phyloP scores from a whole-genome alignment of 1,284 basidiomycete genomes.

The Moesziomyces antarcticus region DNA sequence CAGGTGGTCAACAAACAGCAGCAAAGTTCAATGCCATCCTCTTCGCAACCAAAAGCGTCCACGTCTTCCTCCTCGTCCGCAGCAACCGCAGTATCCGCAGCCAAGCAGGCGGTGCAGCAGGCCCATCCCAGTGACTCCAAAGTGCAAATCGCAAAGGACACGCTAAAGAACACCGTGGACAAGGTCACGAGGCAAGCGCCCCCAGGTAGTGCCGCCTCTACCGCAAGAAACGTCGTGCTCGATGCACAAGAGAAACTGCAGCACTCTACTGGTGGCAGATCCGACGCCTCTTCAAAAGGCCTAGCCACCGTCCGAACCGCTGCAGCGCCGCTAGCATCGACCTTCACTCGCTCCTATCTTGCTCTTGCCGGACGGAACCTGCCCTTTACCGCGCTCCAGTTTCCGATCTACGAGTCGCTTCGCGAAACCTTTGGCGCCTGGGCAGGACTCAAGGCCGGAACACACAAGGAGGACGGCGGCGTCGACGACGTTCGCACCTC shows the following conservation, averaged over 20 bases:
- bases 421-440: constrained; percentile 30
- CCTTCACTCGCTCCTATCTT: constrained; percentile 46
- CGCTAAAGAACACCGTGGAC: constrained; percentile 30
- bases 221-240: constrained; percentile 31
- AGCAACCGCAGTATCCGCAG: constrained; percentile 21
- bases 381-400: constrained; percentile 63
- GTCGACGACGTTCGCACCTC: constrained; percentile 45
- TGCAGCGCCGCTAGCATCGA: constrained; percentile 25
- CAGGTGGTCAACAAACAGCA: constrained; percentile 57
- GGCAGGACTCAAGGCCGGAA: constrained; percentile 45
- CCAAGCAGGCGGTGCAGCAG: constrained; percentile 19
- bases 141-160: constrained; percentile 17
- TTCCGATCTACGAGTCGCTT: constrained; percentile 60
- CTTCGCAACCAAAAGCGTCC: background rate
- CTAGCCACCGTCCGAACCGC: constrained; percentile 1
- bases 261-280: background rate
- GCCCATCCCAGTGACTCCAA: constrained; percentile 15
- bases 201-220: constrained; percentile 38
- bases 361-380: constrained; percentile 59
- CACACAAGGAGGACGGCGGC: constrained; percentile 38
- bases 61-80: constrained; percentile 14
- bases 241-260: constrained; percentile 28
- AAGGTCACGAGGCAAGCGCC: constrained; percentile 32
- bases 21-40: background rate
- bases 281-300: too few species aligned